Percentiles rank a stretch among this genome's conserved stretches.
Evolutionary conservation across 805 yeast species (phyloP).

Genomic region (Kazachstania kunashirensis): DNA sequence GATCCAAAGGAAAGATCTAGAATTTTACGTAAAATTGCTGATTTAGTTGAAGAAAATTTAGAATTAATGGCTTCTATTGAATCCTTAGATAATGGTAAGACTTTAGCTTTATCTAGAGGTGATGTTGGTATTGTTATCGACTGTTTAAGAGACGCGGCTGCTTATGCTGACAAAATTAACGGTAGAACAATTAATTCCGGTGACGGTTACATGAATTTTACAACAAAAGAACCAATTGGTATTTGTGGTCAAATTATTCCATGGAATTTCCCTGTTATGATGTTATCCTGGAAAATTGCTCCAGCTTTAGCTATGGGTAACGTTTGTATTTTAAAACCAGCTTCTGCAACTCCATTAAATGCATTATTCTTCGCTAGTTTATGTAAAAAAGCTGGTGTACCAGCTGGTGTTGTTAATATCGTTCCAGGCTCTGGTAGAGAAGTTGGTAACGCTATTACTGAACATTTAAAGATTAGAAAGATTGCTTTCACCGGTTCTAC

Average conservation of each 20-base stretch:
- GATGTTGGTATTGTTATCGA: slow-evolving; percentile 57
- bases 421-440: slow-evolving; percentile 67
- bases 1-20: slow-evolving; percentile 50
- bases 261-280: slow-evolving; percentile 77
- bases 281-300: slow-evolving; percentile 72
- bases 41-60: slow-evolving; percentile 51
- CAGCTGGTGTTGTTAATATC: slow-evolving; percentile 66
- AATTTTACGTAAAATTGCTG: slow-evolving; percentile 53
- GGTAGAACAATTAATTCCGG: slow-evolving; percentile 62
- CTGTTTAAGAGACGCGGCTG: slow-evolving; percentile 63
- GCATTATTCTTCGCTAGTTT: slow-evolving; percentile 55
- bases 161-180: slow-evolving; percentile 58
- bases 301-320: slow-evolving; percentile 75
- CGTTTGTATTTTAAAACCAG: slow-evolving; percentile 63
- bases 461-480: slow-evolving; percentile 62
- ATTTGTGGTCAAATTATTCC: slow-evolving; percentile 79
- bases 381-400: slow-evolving; percentile 59
- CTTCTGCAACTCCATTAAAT: slow-evolving; percentile 68
- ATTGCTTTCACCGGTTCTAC: slow-evolving; percentile 80
- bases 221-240: slow-evolving; percentile 68
- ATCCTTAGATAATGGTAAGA: slow-evolving; percentile 70
- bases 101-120: slow-evolving; percentile 53
- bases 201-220: slow-evolving; percentile 50
- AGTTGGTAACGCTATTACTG: slow-evolving; percentile 62
- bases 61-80: slow-evolving; percentile 62